These are phyloP conservation scores for Kingdonia uniflora DNA, from an alignment of 164 flowering plant genomes.

Conservation along the genomic window DNA sequence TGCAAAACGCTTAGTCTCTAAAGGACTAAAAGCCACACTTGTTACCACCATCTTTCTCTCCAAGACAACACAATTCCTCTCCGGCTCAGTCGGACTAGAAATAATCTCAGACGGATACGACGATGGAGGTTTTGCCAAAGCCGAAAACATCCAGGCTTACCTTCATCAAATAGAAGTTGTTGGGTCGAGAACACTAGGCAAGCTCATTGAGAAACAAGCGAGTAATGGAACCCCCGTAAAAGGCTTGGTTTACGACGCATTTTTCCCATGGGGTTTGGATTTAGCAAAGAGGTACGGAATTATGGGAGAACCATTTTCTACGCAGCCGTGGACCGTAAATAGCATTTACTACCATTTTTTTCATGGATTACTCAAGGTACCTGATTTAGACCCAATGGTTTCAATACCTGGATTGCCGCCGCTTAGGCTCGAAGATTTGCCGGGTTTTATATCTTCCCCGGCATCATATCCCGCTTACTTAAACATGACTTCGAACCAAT, in stretches of 20 bases:
- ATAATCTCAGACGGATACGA: constrained; percentile 7
- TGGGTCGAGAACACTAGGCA: background rate
- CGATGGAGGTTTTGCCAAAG: background rate
- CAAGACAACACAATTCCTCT: background rate
- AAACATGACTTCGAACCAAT: background rate
- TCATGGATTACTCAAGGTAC: constrained; percentile 3
- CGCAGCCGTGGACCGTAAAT: constrained; percentile 9
- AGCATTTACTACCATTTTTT: constrained; percentile 9
- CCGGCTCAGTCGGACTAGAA: background rate
- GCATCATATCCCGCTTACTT: background rate
- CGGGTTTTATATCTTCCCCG: constrained; percentile 3
- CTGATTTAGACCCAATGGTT: background rate
- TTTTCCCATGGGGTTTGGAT: constrained; percentile 5
- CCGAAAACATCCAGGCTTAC: background rate
- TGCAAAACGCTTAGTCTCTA: constrained; percentile 3
- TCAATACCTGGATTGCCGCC: constrained; percentile 18
- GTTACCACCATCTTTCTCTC: background rate
- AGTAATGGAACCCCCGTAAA: background rate
- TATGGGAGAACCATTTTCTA: constrained; percentile 10
- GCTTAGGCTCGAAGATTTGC: constrained; percentile 10
- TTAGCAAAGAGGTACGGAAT: constrained; percentile 9
- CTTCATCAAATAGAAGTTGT: background rate
- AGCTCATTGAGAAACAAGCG: constrained; percentile 2
- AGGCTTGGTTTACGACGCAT: constrained; percentile 7
- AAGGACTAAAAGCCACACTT: constrained; percentile 9